A percentile compares a stretch with the other conserved stretches of the same genome.
phyloP scores from a whole-genome alignment of 441 rosid species.

The Rhodomyrtus psidioides region DNA sequence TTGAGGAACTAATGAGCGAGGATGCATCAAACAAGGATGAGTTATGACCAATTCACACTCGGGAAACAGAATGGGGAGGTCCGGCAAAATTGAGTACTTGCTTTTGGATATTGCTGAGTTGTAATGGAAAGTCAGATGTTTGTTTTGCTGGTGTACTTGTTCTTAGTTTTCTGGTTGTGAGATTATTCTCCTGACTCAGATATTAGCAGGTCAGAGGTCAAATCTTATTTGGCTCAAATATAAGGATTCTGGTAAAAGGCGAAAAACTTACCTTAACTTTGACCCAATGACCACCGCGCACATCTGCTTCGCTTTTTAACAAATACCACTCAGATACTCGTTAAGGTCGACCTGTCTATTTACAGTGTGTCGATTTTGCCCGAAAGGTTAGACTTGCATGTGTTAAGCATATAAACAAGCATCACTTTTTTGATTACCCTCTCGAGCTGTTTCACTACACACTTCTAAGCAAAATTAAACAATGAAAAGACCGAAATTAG shows the following conservation, averaged over 20 bases:
- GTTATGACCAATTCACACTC: conserved; percentile 18
- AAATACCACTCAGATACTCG: not conserved
- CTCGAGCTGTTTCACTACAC: no score
- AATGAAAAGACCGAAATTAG: not conserved
- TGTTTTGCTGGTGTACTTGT: not conserved
- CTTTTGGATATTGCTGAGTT: not conserved
- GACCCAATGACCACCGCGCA: not conserved
- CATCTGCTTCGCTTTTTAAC: not conserved
- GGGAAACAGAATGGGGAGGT: not conserved
- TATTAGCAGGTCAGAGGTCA: not conserved
- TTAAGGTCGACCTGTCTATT: no score
- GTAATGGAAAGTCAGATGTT: not conserved
- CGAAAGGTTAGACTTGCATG: no score
- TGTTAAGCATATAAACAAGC: no score
- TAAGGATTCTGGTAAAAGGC: not conserved
- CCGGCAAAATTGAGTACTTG: not conserved
- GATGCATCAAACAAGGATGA: conserved; percentile 39
- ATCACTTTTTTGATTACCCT: no score
- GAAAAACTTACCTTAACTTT: not conserved
- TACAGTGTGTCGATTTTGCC: no score
- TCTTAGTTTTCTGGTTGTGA: not conserved
- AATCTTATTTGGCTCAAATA: not conserved
- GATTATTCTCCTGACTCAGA: not conserved
- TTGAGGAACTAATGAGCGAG: conserved; percentile 92
- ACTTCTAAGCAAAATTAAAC: not conserved